These are phyloP conservation scores for Malus hybrid DNA, from an alignment of 331 rosid species.

Conservation along the genomic window DNA sequence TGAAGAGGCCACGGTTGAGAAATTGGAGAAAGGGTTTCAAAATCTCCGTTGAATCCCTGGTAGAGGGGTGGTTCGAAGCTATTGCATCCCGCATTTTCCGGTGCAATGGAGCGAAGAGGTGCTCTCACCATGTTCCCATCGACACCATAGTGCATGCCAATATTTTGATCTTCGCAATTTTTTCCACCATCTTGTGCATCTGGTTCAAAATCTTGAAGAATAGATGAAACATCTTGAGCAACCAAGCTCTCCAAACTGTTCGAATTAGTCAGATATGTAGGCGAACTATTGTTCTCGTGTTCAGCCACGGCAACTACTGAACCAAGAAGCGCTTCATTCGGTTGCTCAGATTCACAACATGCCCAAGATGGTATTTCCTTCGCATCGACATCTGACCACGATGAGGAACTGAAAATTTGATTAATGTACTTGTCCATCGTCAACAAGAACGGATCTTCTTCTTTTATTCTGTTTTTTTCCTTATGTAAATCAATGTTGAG, in stretches of 20 bases:
- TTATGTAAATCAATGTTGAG: not conserved
- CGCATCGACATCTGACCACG: conserved; percentile 14
- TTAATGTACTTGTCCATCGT: conserved; percentile 17
- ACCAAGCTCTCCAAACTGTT: conserved; percentile 12
- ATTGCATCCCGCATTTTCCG: not conserved
- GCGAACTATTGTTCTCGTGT: not conserved
- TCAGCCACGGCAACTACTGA: conserved; percentile 1
- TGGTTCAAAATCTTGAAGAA: conserved; percentile 7
- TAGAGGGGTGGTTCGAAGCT: not conserved
- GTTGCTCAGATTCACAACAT: not conserved
- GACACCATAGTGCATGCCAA: no score
- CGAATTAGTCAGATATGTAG: conserved; percentile 4
- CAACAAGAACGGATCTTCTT: not conserved
- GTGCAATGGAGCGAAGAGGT: not conserved
- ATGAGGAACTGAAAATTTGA: conserved; percentile 12
- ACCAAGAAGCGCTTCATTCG: not conserved
- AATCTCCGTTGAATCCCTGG: conserved; percentile 1
- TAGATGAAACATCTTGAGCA: conserved; percentile 18
- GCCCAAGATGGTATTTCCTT: conserved; percentile 2
- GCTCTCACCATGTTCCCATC: not conserved
- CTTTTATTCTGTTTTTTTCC: not conserved
- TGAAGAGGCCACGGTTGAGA: conserved; percentile 12
- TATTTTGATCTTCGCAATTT: not conserved
- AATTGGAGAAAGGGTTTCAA: conserved; percentile 4
- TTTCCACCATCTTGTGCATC: conserved; percentile 6